phyloP scores from a whole-genome alignment of 75 land plant species.

The Selaginella tamariscina region DNA sequence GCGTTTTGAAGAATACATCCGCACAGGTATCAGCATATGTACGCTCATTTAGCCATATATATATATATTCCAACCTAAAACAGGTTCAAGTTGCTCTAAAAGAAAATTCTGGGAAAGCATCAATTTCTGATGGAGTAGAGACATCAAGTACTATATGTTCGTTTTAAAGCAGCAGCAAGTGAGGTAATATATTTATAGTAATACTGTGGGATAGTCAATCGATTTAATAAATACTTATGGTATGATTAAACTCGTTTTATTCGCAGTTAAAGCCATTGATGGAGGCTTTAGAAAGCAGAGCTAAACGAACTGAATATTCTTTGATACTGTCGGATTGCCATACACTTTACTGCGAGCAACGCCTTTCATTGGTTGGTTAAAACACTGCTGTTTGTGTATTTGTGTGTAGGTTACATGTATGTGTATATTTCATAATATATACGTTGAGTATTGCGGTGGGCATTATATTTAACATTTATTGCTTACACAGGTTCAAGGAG shows the following conservation, averaged over 20 bases:
- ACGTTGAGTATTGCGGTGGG: too few species aligned
- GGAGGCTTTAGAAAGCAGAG: slow-evolving; percentile 85
- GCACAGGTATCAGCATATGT: slow-evolving; percentile 47
- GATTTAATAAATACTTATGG: neutral
- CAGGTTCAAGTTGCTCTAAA: slow-evolving; percentile 75
- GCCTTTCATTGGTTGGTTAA: slow-evolving; percentile 62
- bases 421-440: too few species aligned
- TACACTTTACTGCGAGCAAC: slow-evolving; percentile 87
- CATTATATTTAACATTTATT: neutral
- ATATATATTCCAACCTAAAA: slow-evolving; percentile 10
- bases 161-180: slow-evolving; percentile 94
- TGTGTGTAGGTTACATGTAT: too few species aligned
- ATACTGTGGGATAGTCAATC: neutral
- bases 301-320: slow-evolving; percentile 76
- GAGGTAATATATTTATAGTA: slow-evolving; percentile 40
- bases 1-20: slow-evolving; percentile 70
- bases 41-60: neutral
- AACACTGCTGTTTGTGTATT: neutral
- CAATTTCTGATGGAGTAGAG: slow-evolving; percentile 83
- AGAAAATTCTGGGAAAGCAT: slow-evolving; percentile 26
- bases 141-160: slow-evolving; percentile 88
- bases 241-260: neutral
- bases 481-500: slow-evolving; percentile 55
- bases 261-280: slow-evolving; percentile 75
- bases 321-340: slow-evolving; percentile 79